A percentile compares a stretch with the other conserved stretches of the same genome.
phyloP scores from a whole-genome alignment of 2,329 filamentous ascomycete species.

The Calycina marina region DNA sequence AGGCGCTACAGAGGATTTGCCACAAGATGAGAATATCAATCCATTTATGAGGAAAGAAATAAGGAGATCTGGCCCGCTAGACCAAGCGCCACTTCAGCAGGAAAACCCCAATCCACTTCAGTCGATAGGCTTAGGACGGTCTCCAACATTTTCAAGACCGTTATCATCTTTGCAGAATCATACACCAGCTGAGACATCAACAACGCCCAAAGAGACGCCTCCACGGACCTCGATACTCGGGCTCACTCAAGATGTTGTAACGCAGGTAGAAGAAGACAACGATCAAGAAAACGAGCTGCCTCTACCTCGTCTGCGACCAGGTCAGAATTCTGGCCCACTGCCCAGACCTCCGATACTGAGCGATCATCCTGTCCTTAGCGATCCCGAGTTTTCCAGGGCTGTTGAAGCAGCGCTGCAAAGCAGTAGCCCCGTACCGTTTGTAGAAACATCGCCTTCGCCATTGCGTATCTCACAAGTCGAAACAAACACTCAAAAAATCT shows the following conservation, averaged over 20 bases:
- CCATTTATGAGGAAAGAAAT: conserved; percentile 9
- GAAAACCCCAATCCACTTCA: conserved; percentile 5
- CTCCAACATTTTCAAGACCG: conserved; percentile 4
- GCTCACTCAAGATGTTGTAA: too few species aligned
- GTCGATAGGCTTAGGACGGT: conserved; percentile 6
- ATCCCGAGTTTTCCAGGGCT: neutral
- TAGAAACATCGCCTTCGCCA: neutral
- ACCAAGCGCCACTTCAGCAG: neutral
- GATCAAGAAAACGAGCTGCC: too few species aligned
- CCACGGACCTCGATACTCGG: too few species aligned
- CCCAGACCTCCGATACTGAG: too few species aligned
- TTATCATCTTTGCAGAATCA: too few species aligned
- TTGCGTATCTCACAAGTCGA: too few species aligned
- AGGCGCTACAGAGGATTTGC: conserved; percentile 1
- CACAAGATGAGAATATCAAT: conserved; percentile 6
- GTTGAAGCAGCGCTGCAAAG: neutral
- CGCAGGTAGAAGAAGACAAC: too few species aligned
- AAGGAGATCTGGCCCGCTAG: conserved; percentile 7
- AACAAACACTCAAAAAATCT: neutral
- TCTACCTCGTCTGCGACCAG: too few species aligned
- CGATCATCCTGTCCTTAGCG: neutral
- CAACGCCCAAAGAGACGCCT: neutral
- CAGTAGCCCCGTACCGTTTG: too few species aligned
- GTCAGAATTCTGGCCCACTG: too few species aligned
- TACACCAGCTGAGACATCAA: too few species aligned